Evolutionary conservation across 768 basidiomycete species (phyloP), one percentile per base, ranked within the genome.

Genomic region (Pleurotus tuber-regium): DNA sequence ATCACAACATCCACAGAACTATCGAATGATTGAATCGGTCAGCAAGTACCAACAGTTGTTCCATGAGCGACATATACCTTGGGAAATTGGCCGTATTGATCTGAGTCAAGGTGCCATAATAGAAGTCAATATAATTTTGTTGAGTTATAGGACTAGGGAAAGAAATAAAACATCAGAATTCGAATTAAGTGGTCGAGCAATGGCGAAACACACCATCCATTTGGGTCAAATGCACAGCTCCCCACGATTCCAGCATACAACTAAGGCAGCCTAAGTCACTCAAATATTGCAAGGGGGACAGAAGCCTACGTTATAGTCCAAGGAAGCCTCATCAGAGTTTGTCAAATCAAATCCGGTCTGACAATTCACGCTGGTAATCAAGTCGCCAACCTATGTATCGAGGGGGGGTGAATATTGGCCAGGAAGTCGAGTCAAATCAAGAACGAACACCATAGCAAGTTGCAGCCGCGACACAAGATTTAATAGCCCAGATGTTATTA

Each of bases 41-140:
- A 4, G 24, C 7, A 30, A 25, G n/a, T n/a, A n/a, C n/a, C n/a
- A 6, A 10, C 29, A 24, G n/a, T 26, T 12, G 29, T 14, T 14
- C n/a, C 38, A 35, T 8, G 8, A 26, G 3, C 11, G 4, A 12
- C 12, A 42, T 25, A 12, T 41, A 55, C 57, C n/a, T 30, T 0
- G 57, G 57, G 4, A 10, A 58, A 30, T 55, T 51, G 6, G 39
- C 40, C 7, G 51, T 54, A 38, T 50, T 41, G 24, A 55, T 52
- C 11, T 42, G 42, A 8, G 30, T 35, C 23, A 58, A 38, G 26
- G 36, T 39, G 14, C 55, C 54, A 40, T 61, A 61, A 48, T 54
- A 52, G 30, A 59, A 54, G 19, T 61, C 59, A 33, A 57, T 49
- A 43, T 52, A 61, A 41, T 61, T 61, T 31, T 61, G 59, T 31